Conservation (phyloP, 164 flowering plant genomes). For the Magnolia kwangsiensis region DNA sequence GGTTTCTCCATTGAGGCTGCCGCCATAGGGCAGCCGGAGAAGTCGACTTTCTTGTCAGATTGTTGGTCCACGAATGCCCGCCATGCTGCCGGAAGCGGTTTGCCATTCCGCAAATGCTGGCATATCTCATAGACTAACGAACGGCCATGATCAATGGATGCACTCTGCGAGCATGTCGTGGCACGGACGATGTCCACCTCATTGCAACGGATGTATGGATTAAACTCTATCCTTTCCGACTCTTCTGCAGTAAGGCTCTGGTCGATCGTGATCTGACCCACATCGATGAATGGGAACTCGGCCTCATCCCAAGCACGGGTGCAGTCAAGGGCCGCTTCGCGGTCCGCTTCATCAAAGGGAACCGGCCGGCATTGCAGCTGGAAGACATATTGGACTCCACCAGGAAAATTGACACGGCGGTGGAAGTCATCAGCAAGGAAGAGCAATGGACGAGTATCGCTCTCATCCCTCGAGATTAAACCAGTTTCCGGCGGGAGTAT, state of each 20-base stretch:
- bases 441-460: slow-evolving; percentile 56
- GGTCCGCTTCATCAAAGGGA: slow-evolving; percentile 36
- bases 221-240: slow-evolving; percentile 59
- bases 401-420: slow-evolving; percentile 38
- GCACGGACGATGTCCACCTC: slow-evolving; percentile 68
- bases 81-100: slow-evolving; percentile 70
- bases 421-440: slow-evolving; percentile 71
- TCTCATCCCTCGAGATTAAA: slow-evolving; percentile 55
- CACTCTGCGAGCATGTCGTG: slow-evolving; percentile 57
- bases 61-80: slow-evolving; percentile 59
- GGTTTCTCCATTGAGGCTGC: slow-evolving; percentile 26
- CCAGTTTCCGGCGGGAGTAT: slow-evolving; percentile 86
- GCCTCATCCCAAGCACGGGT: slow-evolving; percentile 67
- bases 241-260: slow-evolving; percentile 45
- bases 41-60: slow-evolving; percentile 65
- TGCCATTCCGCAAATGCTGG: slow-evolving; percentile 57
- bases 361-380: slow-evolving; percentile 58
- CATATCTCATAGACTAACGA: slow-evolving; percentile 73
- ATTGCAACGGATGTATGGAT: slow-evolving; percentile 51
- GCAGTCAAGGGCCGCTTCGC: slow-evolving; percentile 59
- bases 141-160: slow-evolving; percentile 82
- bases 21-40: slow-evolving; percentile 76
- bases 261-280: slow-evolving; percentile 51
- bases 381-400: slow-evolving; percentile 57
- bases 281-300: slow-evolving; percentile 50